phyloP scores from a whole-genome alignment of 140 eudicot species.

The Bidens hawaiensis region DNA sequence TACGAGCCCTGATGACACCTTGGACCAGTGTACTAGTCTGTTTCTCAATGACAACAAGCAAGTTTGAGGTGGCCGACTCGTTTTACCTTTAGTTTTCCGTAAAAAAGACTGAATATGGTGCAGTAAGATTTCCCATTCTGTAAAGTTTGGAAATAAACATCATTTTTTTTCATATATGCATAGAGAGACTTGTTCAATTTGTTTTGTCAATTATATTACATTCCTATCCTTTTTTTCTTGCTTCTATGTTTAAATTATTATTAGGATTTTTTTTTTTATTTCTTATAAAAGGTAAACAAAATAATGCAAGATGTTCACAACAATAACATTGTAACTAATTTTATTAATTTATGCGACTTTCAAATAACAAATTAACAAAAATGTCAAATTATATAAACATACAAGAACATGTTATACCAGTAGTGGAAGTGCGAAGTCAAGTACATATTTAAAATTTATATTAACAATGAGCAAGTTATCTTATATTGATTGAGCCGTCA shows the following conservation, averaged over 20 bases:
- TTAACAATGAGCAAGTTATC: too few relatives aligned
- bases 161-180: slow-evolving; percentile 8
- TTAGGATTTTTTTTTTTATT: too few relatives aligned
- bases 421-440: too few relatives aligned
- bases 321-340: too few relatives aligned
- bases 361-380: too few relatives aligned
- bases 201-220: slow-evolving; percentile 14
- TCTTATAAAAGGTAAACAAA: too few relatives aligned
- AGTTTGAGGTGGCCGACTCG: slow-evolving; percentile 20
- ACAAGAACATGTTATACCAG: too few relatives aligned
- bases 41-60: slow-evolving; percentile 51
- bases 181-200: not conserved
- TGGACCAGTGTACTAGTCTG: slow-evolving; percentile 56
- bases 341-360: too few relatives aligned
- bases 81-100: not conserved
- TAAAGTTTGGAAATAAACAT: slow-evolving; percentile 4
- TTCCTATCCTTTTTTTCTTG: not conserved
- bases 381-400: too few relatives aligned
- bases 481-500: too few relatives aligned
- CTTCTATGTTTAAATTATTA: not conserved
- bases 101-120: not conserved
- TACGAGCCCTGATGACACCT: slow-evolving; percentile 94
- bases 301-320: too few relatives aligned
- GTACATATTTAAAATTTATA: too few relatives aligned
- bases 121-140: not conserved